Evolutionary conservation across 2,329 filamentous ascomycete genomes (phyloP).

Genomic region (Cyphellophora attinorum): DNA sequence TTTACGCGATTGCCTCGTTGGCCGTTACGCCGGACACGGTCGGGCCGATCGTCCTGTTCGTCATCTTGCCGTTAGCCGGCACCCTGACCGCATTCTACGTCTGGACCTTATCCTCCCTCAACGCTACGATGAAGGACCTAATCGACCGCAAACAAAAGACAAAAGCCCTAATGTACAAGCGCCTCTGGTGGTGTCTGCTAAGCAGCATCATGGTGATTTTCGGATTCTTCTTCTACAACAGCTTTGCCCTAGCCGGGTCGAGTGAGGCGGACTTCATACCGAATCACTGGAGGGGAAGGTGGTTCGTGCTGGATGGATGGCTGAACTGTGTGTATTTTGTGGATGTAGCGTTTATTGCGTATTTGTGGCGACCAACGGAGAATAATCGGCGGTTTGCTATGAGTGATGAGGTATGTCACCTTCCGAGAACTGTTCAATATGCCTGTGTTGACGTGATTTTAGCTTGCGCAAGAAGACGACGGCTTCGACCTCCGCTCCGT

Average conservation of each 20-base stretch:
- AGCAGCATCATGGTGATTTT: constrained; percentile 91
- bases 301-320: constrained; percentile 97
- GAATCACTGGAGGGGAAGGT: constrained; percentile 92
- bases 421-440: background rate
- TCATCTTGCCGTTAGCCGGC: constrained; percentile 82
- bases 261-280: constrained; percentile 84
- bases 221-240: constrained; percentile 97
- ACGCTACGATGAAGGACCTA: constrained; percentile 92
- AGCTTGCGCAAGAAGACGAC: constrained; percentile 94
- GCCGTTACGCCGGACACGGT: constrained; percentile 82
- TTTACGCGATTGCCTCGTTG: constrained; percentile 84
- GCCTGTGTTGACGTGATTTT: constrained; percentile 4
- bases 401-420: constrained; percentile 68
- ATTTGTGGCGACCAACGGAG: constrained; percentile 90
- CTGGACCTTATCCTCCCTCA: constrained; percentile 94
- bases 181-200: constrained; percentile 96
- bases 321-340: constrained; percentile 91
- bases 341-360: constrained; percentile 86
- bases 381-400: constrained; percentile 97
- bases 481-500: constrained; percentile 95
- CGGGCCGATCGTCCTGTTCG: constrained; percentile 80
- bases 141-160: constrained; percentile 84
- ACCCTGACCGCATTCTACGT: constrained; percentile 96
- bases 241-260: constrained; percentile 81
- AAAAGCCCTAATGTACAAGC: constrained; percentile 94